Percentiles rank a stretch among this genome's conserved stretches.
Conservation (phyloP, 768 basidiomycete genomes). For the Ramaria rubella region DNA sequence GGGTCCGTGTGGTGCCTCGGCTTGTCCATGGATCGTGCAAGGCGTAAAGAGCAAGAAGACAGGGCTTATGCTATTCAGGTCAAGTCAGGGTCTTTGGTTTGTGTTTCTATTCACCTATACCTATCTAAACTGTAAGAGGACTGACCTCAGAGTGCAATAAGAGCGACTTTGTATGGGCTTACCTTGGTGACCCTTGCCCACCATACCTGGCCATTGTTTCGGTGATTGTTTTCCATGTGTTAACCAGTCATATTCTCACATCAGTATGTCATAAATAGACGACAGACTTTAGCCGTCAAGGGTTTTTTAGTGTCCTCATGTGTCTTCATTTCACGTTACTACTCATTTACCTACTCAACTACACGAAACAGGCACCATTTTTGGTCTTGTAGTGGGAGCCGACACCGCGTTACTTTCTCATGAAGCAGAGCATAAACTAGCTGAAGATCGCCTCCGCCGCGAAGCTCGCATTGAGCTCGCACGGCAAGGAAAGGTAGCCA, state of each 20-base stretch:
- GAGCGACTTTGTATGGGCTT: slow-evolving; percentile 47
- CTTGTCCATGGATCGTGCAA: slow-evolving; percentile 27
- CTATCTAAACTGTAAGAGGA: slow-evolving; percentile 11
- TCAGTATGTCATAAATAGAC: slow-evolving; percentile 34
- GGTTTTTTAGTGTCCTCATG: slow-evolving; percentile 68
- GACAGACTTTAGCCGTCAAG: slow-evolving; percentile 78
- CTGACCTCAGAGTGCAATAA: slow-evolving; percentile 43
- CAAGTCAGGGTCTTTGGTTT: slow-evolving; percentile 50
- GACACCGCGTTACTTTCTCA: slow-evolving; percentile 69
- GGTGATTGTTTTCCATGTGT: slow-evolving; percentile 33
- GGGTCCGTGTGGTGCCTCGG: neutral
- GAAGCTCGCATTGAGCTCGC: slow-evolving; percentile 72
- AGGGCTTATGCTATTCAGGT: slow-evolving; percentile 54
- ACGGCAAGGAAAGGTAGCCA: slow-evolving; percentile 66
- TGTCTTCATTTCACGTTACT: slow-evolving; percentile 29
- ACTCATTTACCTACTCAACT: neutral
- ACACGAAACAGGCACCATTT: slow-evolving; percentile 40
- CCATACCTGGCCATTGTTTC: slow-evolving; percentile 65
- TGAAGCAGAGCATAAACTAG: slow-evolving; percentile 56
- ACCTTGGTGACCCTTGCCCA: slow-evolving; percentile 60
- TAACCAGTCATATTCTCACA: neutral
- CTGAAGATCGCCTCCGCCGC: slow-evolving; percentile 63
- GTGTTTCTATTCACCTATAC: slow-evolving; percentile 19
- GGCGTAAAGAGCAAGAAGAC: slow-evolving; percentile 48
- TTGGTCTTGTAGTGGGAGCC: slow-evolving; percentile 67